Conservation (phyloP, 1,139 yeast species). For the Yamadazyma sp. region DNA sequence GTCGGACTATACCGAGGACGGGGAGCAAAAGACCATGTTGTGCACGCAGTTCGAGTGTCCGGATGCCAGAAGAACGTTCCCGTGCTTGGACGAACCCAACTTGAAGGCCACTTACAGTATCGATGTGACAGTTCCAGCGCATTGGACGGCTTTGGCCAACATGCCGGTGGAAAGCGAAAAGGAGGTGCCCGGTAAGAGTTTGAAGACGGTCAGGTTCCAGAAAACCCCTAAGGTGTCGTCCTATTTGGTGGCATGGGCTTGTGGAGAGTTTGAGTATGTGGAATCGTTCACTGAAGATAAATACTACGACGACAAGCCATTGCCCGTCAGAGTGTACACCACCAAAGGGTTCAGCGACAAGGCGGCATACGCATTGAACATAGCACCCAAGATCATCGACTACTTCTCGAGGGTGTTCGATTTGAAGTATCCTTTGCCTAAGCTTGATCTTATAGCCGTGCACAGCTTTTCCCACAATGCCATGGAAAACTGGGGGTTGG, state of each 20-base stretch:
- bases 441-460: constrained; percentile 73
- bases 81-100: constrained; percentile 80
- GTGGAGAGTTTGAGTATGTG: constrained; percentile 73
- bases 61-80: constrained; percentile 83
- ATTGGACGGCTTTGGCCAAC: constrained; percentile 70
- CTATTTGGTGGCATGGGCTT: constrained; percentile 73
- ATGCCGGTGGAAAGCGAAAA: constrained; percentile 50
- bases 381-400: constrained; percentile 66
- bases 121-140: constrained; percentile 53
- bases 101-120: constrained; percentile 72
- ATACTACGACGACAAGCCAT: constrained; percentile 49
- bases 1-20: constrained; percentile 65
- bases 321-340: constrained; percentile 73
- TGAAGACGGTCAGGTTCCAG: constrained; percentile 34
- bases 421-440: constrained; percentile 70
- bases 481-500: constrained; percentile 90
- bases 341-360: constrained; percentile 66
- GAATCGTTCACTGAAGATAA: constrained; percentile 44
- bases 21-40: constrained; percentile 62
- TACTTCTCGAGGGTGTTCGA: constrained; percentile 66
- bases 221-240: constrained; percentile 73
- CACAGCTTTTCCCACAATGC: constrained; percentile 79
- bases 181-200: constrained; percentile 10
- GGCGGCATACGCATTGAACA: constrained; percentile 63
- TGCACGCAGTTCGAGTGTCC: constrained; percentile 88